Evolutionary conservation across 768 basidiomycete species (phyloP).

Genomic region (Trametes villosa): DNA sequence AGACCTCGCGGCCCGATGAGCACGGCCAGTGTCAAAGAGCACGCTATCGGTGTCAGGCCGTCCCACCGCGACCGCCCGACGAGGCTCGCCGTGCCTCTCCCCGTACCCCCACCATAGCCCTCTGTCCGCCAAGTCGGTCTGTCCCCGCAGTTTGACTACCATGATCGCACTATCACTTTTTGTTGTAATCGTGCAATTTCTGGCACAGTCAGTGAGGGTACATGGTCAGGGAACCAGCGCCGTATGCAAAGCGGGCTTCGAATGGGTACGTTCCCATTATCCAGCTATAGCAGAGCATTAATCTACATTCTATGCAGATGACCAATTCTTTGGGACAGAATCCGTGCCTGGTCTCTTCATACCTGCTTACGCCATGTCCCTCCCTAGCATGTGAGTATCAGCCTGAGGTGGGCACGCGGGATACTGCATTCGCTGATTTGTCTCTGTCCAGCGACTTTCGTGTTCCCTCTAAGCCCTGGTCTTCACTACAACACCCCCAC

Average conservation of each 20-base stretch:
- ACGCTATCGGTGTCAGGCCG: too few relatives aligned
- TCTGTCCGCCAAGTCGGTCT: neutral
- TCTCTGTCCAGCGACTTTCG: slow-evolving; percentile 1
- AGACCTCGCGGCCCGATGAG: neutral
- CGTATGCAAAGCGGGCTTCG: neutral
- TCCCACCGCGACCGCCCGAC: neutral
- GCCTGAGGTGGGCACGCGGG: too few relatives aligned
- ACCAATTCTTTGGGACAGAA: slow-evolving; percentile 13
- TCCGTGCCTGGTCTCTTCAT: slow-evolving; percentile 18
- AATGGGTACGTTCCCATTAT: neutral
- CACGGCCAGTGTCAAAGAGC: neutral
- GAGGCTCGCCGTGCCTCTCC: neutral
- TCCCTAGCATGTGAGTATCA: neutral
- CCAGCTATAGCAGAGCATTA: neutral
- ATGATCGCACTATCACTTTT: neutral
- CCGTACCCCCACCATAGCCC: neutral
- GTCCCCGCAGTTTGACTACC: neutral
- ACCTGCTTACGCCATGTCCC: slow-evolving; percentile 12
- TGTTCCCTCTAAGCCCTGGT: slow-evolving; percentile 6
- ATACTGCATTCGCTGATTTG: neutral
- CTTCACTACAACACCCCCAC: slow-evolving; percentile 17
- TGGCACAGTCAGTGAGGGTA: neutral
- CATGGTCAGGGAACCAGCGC: slow-evolving; percentile 3
- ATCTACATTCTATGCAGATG: slow-evolving; percentile 5
- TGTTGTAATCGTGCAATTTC: neutral